Base-by-base conservation (phyloP, 2,329 filamentous ascomycete genomes). In the Cladobotryum mycophilum region DNA sequence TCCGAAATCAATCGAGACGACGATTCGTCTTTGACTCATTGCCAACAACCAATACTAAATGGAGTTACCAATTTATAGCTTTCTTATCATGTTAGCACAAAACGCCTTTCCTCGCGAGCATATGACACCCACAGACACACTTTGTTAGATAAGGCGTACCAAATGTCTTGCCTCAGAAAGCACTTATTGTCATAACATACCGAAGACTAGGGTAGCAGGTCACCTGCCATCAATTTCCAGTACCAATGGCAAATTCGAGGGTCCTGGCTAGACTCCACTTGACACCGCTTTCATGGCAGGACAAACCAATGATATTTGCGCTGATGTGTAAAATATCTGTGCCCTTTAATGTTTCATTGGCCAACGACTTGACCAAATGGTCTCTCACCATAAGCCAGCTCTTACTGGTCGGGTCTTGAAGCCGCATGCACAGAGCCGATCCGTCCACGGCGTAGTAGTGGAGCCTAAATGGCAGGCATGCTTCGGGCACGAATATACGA, bases 1-100 rank as follows among this genome's bases (percentile, higher is more conserved):
- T 22, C 78, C 77, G 56, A 80, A 80, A 58, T 80, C 77, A 52
- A 80, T 74, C 17, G 74, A 76, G 54, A 79, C 69, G 47, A 79
- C 69, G 53, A 79, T 72, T 59, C 68, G 73, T 57, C 69, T 47
- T 58, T 61, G 59, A 49, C 55, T 53, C 66, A 68, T 68, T 52
- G 41, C 60, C 45, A 15, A 14, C 18, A 41, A 30, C 20, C 35
- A 40, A 44, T 40, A 20, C 35, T 15, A 20, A 18, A 18, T 30
- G 15, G 34, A 47, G 34, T 11, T 34, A n/a, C 11, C 25, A 18
- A 25, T 20, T 20, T 17, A 30, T 30, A 30, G 25, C 25, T 11
- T 30, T 8, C 25, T 30, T 30, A 36, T 36, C 49, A 45, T 41
- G 34, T 35, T 33, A 43, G 43, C 34, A 45, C 45, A 37, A 44